Conservation (phyloP, 2,329 filamentous ascomycete species). For the Beauveria asiatica region DNA sequence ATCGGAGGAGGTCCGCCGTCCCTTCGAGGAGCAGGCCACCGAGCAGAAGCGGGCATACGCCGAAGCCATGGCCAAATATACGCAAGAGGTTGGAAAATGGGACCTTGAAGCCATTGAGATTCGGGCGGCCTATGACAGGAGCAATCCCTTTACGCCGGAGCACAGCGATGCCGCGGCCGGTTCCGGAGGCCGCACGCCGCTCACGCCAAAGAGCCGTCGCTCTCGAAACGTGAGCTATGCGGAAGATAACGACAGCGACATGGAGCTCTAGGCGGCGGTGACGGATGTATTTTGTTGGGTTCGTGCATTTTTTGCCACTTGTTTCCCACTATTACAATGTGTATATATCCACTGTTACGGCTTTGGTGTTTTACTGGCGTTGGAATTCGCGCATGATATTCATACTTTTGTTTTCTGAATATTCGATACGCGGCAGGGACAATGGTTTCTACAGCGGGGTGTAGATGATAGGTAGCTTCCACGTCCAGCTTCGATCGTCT, state of each 20-base stretch:
- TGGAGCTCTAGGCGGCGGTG: conserved; percentile 13
- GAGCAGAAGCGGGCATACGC: conserved; percentile 60
- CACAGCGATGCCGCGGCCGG: background rate
- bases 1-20: conserved; percentile 58
- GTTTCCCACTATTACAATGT: background rate
- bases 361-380: conserved; percentile 8
- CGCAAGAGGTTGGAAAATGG: conserved; percentile 59
- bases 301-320: background rate
- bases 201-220: conserved; percentile 24
- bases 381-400: background rate
- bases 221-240: conserved; percentile 31
- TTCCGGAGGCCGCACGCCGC: background rate
- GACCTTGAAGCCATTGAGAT: conserved; percentile 55
- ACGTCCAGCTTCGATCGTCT: background rate
- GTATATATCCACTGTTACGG: background rate
- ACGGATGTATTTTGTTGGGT: background rate
- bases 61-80: conserved; percentile 49
- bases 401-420: background rate
- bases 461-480: background rate
- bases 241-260: conserved; percentile 24
- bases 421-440: background rate
- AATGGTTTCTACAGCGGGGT: no score
- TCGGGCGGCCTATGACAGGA: conserved; percentile 41
- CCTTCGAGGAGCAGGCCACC: conserved; percentile 68
- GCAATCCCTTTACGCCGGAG: conserved; percentile 37